These are phyloP conservation scores for Chrysoporthe cubensis DNA, from an alignment of 2,329 filamentous ascomycete species.

Conservation along the genomic window DNA sequence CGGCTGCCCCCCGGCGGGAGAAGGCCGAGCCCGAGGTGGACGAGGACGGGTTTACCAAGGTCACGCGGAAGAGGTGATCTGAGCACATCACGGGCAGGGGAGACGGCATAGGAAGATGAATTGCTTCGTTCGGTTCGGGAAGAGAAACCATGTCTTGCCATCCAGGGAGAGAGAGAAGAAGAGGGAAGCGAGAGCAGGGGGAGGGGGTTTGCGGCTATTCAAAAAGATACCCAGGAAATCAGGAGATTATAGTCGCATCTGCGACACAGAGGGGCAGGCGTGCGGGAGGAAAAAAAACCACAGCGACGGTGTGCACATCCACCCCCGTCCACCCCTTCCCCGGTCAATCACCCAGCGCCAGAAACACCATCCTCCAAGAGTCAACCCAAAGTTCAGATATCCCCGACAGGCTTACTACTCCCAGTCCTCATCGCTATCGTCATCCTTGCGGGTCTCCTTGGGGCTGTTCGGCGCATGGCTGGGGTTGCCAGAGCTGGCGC, in stretches of 20 bases:
- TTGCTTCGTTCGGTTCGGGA: neutral
- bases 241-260: slow-evolving; percentile 3
- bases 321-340: neutral
- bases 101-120: neutral
- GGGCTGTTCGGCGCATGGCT: slow-evolving; percentile 77
- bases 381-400: neutral
- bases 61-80: slow-evolving; percentile 68
- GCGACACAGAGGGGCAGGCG: neutral
- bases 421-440: slow-evolving; percentile 76
- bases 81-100: slow-evolving; percentile 5
- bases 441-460: slow-evolving; percentile 58
- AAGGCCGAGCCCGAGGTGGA: slow-evolving; percentile 73
- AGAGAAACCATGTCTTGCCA: neutral
- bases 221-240: slow-evolving; percentile 10
- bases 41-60: slow-evolving; percentile 80
- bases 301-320: neutral
- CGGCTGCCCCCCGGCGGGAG: slow-evolving; percentile 58
- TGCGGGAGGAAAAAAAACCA: neutral
- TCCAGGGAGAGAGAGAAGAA: neutral
- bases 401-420: slow-evolving; percentile 54
- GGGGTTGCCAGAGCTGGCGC: slow-evolving; percentile 72
- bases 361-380: slow-evolving; percentile 5
- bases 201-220: slow-evolving; percentile 6
- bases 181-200: neutral
- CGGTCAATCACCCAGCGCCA: slow-evolving; percentile 2